Evolutionary conservation across 2,329 filamentous ascomycete genomes (phyloP).

Genomic region (Aspergillus brunneoviolaceus): DNA sequence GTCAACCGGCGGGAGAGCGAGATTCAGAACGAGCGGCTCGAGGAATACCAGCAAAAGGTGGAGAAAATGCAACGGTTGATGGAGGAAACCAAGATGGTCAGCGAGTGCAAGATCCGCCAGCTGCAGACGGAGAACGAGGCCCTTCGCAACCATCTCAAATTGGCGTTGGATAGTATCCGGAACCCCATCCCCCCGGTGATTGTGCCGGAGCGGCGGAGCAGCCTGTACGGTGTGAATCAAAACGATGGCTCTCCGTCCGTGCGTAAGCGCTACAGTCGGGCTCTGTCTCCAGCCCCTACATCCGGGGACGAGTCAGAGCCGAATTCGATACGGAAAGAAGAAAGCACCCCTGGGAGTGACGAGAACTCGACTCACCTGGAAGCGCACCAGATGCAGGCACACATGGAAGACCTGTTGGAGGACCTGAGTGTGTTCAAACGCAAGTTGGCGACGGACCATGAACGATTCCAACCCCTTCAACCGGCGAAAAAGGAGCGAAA

Average conservation of each 20-base stretch:
- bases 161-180: slow-evolving; percentile 81
- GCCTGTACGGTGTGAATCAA: slow-evolving; percentile 50
- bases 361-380: slow-evolving; percentile 39
- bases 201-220: slow-evolving; percentile 35
- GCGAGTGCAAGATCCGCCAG: slow-evolving; percentile 89
- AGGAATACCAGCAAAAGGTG: slow-evolving; percentile 93
- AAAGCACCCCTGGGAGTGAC: slow-evolving; percentile 53
- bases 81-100: slow-evolving; percentile 88
- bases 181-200: slow-evolving; percentile 73
- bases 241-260: slow-evolving; percentile 59
- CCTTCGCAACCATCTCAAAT: slow-evolving; percentile 78
- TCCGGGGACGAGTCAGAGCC: slow-evolving; percentile 33
- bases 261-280: slow-evolving; percentile 41
- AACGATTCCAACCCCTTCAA: slow-evolving; percentile 37
- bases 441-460: slow-evolving; percentile 77
- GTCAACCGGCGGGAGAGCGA: slow-evolving; percentile 72
- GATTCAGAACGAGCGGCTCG: slow-evolving; percentile 77
- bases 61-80: slow-evolving; percentile 88
- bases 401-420: slow-evolving; percentile 78
- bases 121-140: slow-evolving; percentile 89
- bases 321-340: slow-evolving; percentile 48
- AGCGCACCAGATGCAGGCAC: slow-evolving; percentile 69
- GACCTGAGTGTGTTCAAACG: slow-evolving; percentile 78
- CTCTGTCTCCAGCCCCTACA: slow-evolving; percentile 23
- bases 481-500: slow-evolving; percentile 22